Percentiles rank a stretch among this genome's conserved stretches.
phyloP scores from a whole-genome alignment of 768 basidiomycete genomes.

The Auricularia cornea region DNA sequence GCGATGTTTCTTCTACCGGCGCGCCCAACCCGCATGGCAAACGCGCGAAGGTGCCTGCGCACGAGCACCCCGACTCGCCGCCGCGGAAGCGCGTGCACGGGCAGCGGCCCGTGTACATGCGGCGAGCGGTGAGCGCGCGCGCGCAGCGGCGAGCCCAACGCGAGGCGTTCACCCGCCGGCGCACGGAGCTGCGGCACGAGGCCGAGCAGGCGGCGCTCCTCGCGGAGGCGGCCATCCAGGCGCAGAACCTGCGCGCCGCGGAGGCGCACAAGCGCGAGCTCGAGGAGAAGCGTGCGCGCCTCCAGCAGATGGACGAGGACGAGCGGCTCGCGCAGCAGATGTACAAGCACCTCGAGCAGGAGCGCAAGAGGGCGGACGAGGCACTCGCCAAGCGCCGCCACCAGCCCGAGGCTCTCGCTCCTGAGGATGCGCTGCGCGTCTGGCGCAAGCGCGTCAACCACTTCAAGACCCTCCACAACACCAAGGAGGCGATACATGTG shows the following conservation, averaged over 20 bases:
- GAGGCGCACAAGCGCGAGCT: too few species aligned
- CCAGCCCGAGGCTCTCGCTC: not conserved
- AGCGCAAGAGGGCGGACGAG: too few species aligned
- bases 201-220: too few species aligned
- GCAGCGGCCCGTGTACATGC: not conserved
- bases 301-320: too few species aligned
- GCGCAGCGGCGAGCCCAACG: not conserved
- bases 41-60: not conserved
- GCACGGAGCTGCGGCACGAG: not conserved
- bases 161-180: not conserved
- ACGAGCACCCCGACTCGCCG: not conserved
- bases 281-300: too few species aligned
- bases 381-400: not conserved
- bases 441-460: not conserved
- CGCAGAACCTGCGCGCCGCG: too few species aligned
- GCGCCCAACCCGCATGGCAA: not conserved
- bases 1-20: not conserved
- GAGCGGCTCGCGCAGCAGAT: too few species aligned
- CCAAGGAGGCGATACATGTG: not conserved
- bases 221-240: too few species aligned
- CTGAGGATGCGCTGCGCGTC: not conserved
- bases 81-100: not conserved
- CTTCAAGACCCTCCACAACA: not conserved
- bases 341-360: too few species aligned
- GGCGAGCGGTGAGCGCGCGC: not conserved